Base-by-base conservation (phyloP, 768 basidiomycete species). In the Amylocystis lapponica region DNA sequence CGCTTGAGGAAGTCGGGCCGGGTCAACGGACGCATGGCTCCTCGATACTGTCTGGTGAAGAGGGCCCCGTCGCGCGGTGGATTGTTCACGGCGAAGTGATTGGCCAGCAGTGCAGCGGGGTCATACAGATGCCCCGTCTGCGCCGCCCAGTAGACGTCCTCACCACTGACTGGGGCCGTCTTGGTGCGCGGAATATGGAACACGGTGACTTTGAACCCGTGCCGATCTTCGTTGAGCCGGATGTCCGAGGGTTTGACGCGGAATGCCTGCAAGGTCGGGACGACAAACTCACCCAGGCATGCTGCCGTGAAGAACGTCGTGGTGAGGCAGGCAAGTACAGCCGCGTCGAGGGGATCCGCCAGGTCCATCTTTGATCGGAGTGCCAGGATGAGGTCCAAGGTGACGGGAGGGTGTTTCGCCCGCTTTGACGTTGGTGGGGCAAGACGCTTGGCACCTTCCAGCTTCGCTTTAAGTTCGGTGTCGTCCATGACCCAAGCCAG, bases 221-320 rank as follows among this genome's bases (percentile, higher is more conserved):
- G 50, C 1, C 57, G 39, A 29, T 69, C 66, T 4, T 3, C 11
- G 0, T 46, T 49, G 0, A 17, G 12, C 1, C 46, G 20, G 0
- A 72, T 36, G 32, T 64, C 38, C 0, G 48, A 25, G 0, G 34
- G 52, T 5, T 53, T 68, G 43, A 68, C 43, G 31, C 63, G 31
- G 43, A 72, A 74, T 1, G 46, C 43, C 0, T 51, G 54, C 0
- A 70, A 48, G 2, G 16, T 51, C 1, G 53, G 58, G 0, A 71
- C 48, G 0, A 66, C 69, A 41, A 74, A 65, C 44, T 75, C 69
- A 0, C 70, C 68, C 0, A 63, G 34, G 0, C 66, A 32, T 0
- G 64, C 61, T 0, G 54, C 56, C 1, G 60, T 30, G 16, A 56
- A 76, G 51, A 74, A 74, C 3, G 55, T n/a, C n/a, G n/a, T n/a